Conservation (phyloP, 495 filamentous ascomycete species). For the Talaromyces borbonicus region DNA sequence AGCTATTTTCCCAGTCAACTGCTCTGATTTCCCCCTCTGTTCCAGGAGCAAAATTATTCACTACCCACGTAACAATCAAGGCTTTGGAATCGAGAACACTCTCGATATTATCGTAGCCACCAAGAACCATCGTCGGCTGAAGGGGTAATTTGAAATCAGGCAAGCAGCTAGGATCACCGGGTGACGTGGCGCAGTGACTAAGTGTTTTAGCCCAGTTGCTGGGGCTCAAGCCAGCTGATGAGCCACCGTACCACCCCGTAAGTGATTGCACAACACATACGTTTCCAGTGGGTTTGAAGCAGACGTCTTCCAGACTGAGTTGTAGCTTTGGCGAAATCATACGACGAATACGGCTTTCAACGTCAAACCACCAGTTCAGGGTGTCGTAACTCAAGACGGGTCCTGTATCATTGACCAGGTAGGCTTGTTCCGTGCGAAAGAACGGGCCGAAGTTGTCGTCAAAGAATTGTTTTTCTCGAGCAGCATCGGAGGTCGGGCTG, state of each 20-base stretch:
- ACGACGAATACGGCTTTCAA: slow-evolving; percentile 62
- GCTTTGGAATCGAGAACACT: slow-evolving; percentile 61
- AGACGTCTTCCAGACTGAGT: slow-evolving; percentile 69
- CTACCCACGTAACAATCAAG: slow-evolving; percentile 89
- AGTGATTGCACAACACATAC: slow-evolving; percentile 90
- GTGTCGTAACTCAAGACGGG: slow-evolving; percentile 83
- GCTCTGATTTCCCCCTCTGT: slow-evolving; percentile 57
- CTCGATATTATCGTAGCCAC: slow-evolving; percentile 58
- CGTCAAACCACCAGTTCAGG: slow-evolving; percentile 85
- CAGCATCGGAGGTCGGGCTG: slow-evolving; percentile 80
- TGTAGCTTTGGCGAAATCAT: slow-evolving; percentile 56
- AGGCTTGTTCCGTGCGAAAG: slow-evolving; percentile 86
- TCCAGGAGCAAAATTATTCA: slow-evolving; percentile 74
- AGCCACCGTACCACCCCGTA: slow-evolving; percentile 71
- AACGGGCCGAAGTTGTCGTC: slow-evolving; percentile 94
- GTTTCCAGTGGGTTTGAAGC: slow-evolving; percentile 83
- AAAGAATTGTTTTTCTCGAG: slow-evolving; percentile 88
- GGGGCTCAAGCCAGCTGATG: slow-evolving; percentile 49
- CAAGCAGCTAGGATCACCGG: slow-evolving; percentile 61
- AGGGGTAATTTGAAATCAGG: slow-evolving; percentile 82
- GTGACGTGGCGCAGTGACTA: slow-evolving; percentile 59
- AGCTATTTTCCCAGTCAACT: slow-evolving; percentile 78
- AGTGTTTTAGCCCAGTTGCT: slow-evolving; percentile 60
- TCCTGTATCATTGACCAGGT: slow-evolving; percentile 83
- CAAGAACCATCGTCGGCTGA: slow-evolving; percentile 73